Base-by-base conservation (phyloP, 1,139 yeast genomes). In the Hyphopichia burtonii region DNA sequence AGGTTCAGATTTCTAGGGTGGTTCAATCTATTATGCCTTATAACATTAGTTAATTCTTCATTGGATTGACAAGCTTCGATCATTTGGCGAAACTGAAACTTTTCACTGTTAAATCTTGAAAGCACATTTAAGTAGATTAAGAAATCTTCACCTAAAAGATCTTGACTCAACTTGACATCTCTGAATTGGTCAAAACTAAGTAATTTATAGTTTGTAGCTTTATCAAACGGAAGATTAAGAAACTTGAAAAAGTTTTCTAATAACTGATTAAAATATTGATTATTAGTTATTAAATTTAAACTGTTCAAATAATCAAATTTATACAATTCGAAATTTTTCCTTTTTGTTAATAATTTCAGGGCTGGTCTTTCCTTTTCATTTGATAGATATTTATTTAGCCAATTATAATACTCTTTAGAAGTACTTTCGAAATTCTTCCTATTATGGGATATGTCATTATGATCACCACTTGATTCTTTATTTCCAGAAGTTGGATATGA, bases 231-330 rank as follows among this genome's bases (percentile, higher is more conserved):
- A 19, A 66, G 42, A 35, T 58, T 55, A 8, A 68, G 56, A 41
- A 71, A 71, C 41, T 66, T 70, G 50, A 73, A 66, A 14, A 74
- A 47, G 36, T 61, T 63, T 43, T 73, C 78, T 31, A 65, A 49
- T n/a, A 73, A 56, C 42, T 63, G 68, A 49, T 70, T 74, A 38
- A 66, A 56, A 46, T 71, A 71, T 46, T 73, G 78, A 50, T 72
- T 69, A 36, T 83, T 83, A 17, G 80, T 73, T 12, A 81, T 65
- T 51, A 80, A 84, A 45, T 78, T 78, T 44, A 89, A 65, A 53
- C 73, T 83, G 42, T 79, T 76, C 54, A 82, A 78, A 56, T 88
- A 89, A 52, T 85, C 94, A 50, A 84, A 78, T 44, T 93, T 79
- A 2, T 83, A 72, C 6, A 83, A 59, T 52, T 86, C 94, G 63